Evolutionary conservation across 1,284 basidiomycete species (phyloP), one percentile per base, ranked within the genome.

Genomic region (Peniophora sp.): DNA sequence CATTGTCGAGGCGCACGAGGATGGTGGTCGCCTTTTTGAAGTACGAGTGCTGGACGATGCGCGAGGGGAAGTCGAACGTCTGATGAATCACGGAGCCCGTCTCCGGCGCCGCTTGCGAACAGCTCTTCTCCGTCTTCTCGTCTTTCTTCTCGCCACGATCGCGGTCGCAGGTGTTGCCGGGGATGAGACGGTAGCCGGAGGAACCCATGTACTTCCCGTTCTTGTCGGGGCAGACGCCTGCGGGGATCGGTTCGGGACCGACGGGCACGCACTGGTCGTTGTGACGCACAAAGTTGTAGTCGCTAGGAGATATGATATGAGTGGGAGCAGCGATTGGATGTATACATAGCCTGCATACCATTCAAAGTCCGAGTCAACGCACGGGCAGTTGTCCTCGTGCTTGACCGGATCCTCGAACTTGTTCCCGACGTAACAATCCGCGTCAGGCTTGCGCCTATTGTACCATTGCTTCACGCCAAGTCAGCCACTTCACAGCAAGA

Each of bases 111-210:
- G 90, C 89, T 66, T 77, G 71, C 0, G 82, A 81, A 65, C 95
- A 98, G 27, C 78, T 69, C 69, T 94, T 96, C 57, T 76, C 61
- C 1, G 88, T 69, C 41, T 70, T 74, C 16, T 79, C 75, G 61
- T 97, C 95, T 67, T 89, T 89, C 60, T 78, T 72, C 17, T 70
- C 54, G 3, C 86, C 87, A 16, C 58, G 56, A 3, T 64, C 59
- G 19, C 73, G 73, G 47, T 78, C 76, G 64, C 96, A 99, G 0
- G 85, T 89, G 63, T 99, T 91, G 2, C 97, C 96, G 1, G 97
- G 94, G 51, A 99, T 93, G 62, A 87, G 81, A 39, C 94, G 78
- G 65, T 86, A 99, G 0, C 96, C 96, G 14, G 91, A 94, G 0
- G 94, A 97, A 0, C 93, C 96, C 64, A 78, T 63, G 64, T 93